Base-by-base conservation (phyloP, 176 grass and related monocot species). In the Carex myosuroides region DNA sequence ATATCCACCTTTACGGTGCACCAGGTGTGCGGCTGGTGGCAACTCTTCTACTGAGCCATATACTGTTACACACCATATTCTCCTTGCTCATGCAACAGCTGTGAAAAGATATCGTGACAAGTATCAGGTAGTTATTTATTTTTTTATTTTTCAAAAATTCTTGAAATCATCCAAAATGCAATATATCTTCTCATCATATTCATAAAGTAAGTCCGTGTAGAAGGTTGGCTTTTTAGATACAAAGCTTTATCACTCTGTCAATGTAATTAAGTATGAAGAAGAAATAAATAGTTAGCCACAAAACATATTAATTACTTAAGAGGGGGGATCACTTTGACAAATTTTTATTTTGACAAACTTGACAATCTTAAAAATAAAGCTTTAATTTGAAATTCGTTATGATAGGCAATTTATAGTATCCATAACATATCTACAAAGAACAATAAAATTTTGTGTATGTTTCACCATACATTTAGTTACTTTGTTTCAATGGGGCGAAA, bases 31-130 rank as follows among this genome's bases (percentile, higher is more conserved):
- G 10, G 88, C 84, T 0, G 90, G 87, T 87, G 90, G 90, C 3
- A 92, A 90, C 68, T 95, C 90, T 18, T 82, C 86, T 58, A 89
- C 86, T 13, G 93, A 95, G 42, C 93, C 90, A 81, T 95, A 95
- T 59, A 87, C 83, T 60, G 90, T 89, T 70, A 89, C 85, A 50
- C 93, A 95, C 63, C 89, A 95, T 87, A 70, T 92, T 79, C 32
- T 95, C 58, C 81, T 95, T 83, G 67, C 93, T 69, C 90, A 95
- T 90, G 93, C 90, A 84, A 66, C 87, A 78, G 85, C 90, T 71
- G 90, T 90, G 79, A 87, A 85, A 74, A 87, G 85, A 85, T 95
- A 95, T 79, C 85, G 87, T 39, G 67, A 41, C 33, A 95, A 95
- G 62, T 95, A 90, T 81, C 82, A 92, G 86, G 93, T 95, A 94